These are phyloP conservation scores for Chaetoceros muelleri DNA, from an alignment of 108 stramenopile genomes.

Conservation along the genomic window DNA sequence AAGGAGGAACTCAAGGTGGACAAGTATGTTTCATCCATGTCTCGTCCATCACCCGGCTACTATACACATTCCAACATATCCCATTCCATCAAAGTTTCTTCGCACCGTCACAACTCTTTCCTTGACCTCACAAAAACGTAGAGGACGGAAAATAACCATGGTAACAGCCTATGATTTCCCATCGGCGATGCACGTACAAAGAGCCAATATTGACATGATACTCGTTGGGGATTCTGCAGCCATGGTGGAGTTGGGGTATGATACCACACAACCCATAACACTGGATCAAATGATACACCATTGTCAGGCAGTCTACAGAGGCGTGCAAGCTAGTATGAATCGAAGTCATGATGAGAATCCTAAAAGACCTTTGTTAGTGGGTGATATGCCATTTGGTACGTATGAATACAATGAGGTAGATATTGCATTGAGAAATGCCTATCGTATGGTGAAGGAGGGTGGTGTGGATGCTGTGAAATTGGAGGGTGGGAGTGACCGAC, in stretches of 20 bases:
- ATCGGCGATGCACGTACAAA: constrained; percentile 90
- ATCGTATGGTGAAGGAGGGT: constrained; percentile 84
- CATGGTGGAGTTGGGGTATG: constrained; percentile 93
- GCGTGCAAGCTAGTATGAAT: constrained; percentile 21
- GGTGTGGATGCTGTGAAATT: constrained; percentile 91
- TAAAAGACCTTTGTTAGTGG: constrained; percentile 78
- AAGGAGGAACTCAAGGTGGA: no score
- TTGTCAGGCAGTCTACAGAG: constrained; percentile 80
- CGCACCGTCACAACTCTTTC: constrained; percentile 71
- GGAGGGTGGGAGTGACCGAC: constrained; percentile 69
- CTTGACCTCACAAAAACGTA: constrained; percentile 60
- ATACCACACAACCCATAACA: constrained; percentile 92
- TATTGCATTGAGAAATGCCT: constrained; percentile 78
- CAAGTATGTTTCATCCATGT: no score
- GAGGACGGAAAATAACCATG: constrained; percentile 81
- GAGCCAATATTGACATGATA: constrained; percentile 91
- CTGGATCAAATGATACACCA: constrained; percentile 97
- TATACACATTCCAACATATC: constrained; percentile 79
- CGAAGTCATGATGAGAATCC: constrained; percentile 3
- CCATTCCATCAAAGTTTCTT: constrained; percentile 62
- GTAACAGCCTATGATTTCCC: constrained; percentile 99
- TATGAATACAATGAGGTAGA: constrained; percentile 88
- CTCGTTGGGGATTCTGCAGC: constrained; percentile 89
- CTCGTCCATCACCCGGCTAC: no score
- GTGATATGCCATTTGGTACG: constrained; percentile 96